These are phyloP conservation scores for Aphanomyces astaci DNA, from an alignment of 352 stramenopile genomes.

Conservation along the genomic window DNA sequence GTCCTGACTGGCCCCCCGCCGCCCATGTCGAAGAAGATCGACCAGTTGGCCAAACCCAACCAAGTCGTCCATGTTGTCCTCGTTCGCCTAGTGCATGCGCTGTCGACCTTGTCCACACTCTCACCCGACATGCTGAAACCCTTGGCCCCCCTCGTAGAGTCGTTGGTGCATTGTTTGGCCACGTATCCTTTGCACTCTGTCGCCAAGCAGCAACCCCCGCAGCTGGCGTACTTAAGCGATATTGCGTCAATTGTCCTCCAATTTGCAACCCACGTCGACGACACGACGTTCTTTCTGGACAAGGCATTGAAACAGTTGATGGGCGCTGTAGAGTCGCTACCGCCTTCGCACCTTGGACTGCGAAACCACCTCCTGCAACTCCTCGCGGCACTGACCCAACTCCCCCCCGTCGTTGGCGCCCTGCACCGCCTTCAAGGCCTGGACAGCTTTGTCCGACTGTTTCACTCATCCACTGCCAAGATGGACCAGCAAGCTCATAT, in stretches of 20 bases:
- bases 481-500: background rate
- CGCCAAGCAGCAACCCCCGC: background rate
- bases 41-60: background rate
- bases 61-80: background rate
- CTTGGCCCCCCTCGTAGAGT: background rate
- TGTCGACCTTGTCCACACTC: background rate
- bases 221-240: background rate
- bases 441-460: constrained; percentile 3
- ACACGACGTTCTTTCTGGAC: background rate
- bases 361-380: background rate
- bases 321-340: background rate
- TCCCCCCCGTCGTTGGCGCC: background rate
- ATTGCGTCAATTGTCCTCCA: background rate
- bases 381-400: background rate
- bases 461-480: background rate
- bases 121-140: background rate
- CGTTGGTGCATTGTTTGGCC: background rate
- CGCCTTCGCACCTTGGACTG: background rate
- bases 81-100: background rate
- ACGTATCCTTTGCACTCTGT: background rate
- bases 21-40: background rate
- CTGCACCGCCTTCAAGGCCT: constrained; percentile 14
- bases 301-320: background rate
- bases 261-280: background rate
- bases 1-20: background rate